A percentile compares a stretch with the other conserved stretches of the same genome.
Evolutionary conservation across 495 filamentous ascomycete species (phyloP).

Genomic region (Parathielavia hyrcaniae): DNA sequence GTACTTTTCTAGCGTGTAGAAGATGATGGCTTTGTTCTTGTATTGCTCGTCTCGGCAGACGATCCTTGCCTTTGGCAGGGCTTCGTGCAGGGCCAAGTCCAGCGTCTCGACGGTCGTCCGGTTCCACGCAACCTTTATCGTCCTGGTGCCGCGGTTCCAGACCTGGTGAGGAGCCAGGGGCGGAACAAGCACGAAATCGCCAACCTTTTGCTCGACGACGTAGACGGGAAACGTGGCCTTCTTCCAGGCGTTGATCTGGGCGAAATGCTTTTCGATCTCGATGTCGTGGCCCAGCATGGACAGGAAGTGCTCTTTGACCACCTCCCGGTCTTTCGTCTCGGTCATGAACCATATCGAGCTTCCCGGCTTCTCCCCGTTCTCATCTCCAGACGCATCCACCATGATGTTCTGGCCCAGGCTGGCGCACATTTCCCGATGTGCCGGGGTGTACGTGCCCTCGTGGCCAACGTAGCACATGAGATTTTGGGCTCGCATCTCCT

Average conservation of each 20-base stretch:
- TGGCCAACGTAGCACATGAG: constrained; percentile 98
- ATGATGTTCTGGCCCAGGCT: constrained; percentile 95
- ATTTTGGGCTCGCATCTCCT: constrained; percentile 82
- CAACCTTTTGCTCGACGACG: constrained; percentile 84
- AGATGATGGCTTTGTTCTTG: constrained; percentile 95
- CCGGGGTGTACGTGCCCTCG: constrained; percentile 94
- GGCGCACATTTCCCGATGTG: constrained; percentile 96
- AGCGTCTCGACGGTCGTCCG: constrained; percentile 89
- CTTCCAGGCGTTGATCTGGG: constrained; percentile 87
- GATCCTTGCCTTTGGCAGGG: constrained; percentile 76
- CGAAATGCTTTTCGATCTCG: constrained; percentile 93
- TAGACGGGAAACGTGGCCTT: constrained; percentile 87
- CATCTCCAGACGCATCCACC: constrained; percentile 77
- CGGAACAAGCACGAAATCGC: constrained; percentile 93
- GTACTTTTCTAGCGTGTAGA: constrained; percentile 74
- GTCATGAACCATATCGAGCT: constrained; percentile 99
- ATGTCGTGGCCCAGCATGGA: constrained; percentile 89
- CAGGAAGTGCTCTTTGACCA: constrained; percentile 87
- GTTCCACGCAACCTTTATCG: constrained; percentile 98
- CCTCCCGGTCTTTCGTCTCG: constrained; percentile 76
- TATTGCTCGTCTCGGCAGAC: constrained; percentile 99
- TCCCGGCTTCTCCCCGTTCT: constrained; percentile 65
- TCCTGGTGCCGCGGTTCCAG: constrained; percentile 93
- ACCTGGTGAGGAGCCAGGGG: constrained; percentile 96
- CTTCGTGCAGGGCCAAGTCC: constrained; percentile 75